These are phyloP conservation scores for Phycomyces nitens DNA, from an alignment of 192 early-diverging fungal species.

Conservation along the genomic window DNA sequence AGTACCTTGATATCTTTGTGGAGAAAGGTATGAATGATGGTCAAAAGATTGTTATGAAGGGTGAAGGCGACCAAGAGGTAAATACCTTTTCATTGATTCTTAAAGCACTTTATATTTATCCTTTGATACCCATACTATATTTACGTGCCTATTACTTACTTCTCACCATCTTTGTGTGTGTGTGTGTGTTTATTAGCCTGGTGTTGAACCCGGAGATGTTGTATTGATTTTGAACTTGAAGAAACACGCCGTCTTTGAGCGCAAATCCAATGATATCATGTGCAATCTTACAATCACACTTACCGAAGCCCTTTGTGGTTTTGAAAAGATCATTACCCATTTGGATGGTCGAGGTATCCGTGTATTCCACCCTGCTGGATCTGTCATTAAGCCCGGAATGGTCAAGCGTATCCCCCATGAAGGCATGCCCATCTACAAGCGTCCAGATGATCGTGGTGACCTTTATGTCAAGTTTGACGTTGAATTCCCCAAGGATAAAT, in stretches of 20 bases:
- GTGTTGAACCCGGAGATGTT: slow-evolving; percentile 85
- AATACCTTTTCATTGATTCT: neutral
- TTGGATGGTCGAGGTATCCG: slow-evolving; percentile 84
- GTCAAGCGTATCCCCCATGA: slow-evolving; percentile 81
- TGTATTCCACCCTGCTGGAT: slow-evolving; percentile 79
- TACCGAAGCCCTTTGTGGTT: slow-evolving; percentile 90
- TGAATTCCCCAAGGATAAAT: slow-evolving; percentile 70
- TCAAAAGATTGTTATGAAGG: slow-evolving; percentile 85
- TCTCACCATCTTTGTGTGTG: neutral
- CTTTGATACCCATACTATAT: neutral
- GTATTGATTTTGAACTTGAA: slow-evolving; percentile 88
- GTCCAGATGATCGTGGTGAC: slow-evolving; percentile 76
- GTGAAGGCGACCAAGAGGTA: slow-evolving; percentile 90
- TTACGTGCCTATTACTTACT: neutral
- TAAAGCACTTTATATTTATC: neutral
- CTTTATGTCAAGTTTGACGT: slow-evolving; percentile 86
- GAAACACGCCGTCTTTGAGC: slow-evolving; percentile 72
- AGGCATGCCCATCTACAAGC: slow-evolving; percentile 87
- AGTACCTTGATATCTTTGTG: slow-evolving; percentile 87
- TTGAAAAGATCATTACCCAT: slow-evolving; percentile 75
- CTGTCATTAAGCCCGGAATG: slow-evolving; percentile 83
- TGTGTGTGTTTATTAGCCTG: slow-evolving; percentile 49
- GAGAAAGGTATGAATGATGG: slow-evolving; percentile 93
- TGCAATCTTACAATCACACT: slow-evolving; percentile 79
- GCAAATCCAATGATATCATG: slow-evolving; percentile 78